These are phyloP conservation scores for Hymenoscyphus infarciens DNA, from an alignment of 2,329 filamentous ascomycete genomes.

Conservation along the genomic window DNA sequence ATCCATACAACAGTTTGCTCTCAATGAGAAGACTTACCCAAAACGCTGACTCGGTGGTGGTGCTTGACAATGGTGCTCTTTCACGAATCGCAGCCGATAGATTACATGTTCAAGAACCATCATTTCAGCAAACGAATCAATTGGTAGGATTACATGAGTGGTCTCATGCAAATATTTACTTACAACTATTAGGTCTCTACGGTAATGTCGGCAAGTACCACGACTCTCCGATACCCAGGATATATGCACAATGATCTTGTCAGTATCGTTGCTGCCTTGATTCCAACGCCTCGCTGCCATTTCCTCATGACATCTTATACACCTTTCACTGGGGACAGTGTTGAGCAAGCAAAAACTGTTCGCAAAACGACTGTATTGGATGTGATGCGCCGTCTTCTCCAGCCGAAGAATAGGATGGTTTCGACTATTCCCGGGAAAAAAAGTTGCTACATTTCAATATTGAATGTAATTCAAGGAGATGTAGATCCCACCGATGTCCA, in stretches of 20 bases:
- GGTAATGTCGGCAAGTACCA: conserved; percentile 98
- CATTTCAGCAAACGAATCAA: conserved; percentile 96
- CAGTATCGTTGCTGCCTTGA: conserved; percentile 91
- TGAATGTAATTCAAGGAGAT: conserved; percentile 98
- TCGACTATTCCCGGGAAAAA: conserved; percentile 92
- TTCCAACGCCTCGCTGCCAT: conserved; percentile 93
- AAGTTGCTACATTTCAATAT: conserved; percentile 97
- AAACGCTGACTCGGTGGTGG: conserved; percentile 96
- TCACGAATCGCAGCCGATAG: conserved; percentile 92
- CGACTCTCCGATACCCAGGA: conserved; percentile 90
- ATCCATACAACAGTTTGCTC: conserved; percentile 95
- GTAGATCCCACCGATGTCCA: conserved; percentile 97
- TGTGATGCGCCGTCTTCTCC: conserved; percentile 91
- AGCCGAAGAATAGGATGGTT: conserved; percentile 99
- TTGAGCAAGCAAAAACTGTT: conserved; percentile 95
- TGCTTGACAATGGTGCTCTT: conserved; percentile 91
- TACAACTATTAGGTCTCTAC: conserved; percentile 67
- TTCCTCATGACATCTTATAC: conserved; percentile 99
- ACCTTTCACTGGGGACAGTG: conserved; percentile 92
- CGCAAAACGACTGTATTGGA: conserved; percentile 97
- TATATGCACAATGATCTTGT: conserved; percentile 99
- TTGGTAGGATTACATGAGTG: conserved; percentile 51
- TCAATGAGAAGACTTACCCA: conserved; percentile 88
- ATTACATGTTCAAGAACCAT: conserved; percentile 90
- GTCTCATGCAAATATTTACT: conserved; percentile 15